phyloP scores from a whole-genome alignment of 495 filamentous ascomycete species.

The Penicillium paxilli region DNA sequence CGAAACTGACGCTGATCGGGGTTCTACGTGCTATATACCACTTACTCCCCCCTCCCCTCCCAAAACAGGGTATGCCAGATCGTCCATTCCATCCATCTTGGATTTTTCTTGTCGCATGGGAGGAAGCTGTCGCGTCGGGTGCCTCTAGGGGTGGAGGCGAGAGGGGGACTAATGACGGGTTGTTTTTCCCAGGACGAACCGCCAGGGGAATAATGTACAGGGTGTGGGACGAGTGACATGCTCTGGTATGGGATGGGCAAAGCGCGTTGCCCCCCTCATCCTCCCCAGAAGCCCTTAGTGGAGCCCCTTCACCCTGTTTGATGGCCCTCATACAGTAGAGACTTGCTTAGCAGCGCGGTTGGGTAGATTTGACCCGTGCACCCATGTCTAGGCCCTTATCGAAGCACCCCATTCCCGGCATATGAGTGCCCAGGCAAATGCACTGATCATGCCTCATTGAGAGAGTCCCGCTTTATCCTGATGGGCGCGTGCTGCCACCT shows the following conservation, averaged over 20 bases:
- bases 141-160: background rate
- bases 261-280: constrained; percentile 2
- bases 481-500: background rate
- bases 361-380: background rate
- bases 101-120: constrained; percentile 20
- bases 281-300: background rate
- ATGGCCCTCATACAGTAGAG: background rate
- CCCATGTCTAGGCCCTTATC: background rate
- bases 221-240: constrained; percentile 4
- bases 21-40: constrained; percentile 16
- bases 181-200: constrained; percentile 1
- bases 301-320: background rate
- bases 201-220: background rate
- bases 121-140: constrained; percentile 5
- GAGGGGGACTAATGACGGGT: background rate
- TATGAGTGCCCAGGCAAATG: background rate
- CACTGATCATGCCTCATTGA: constrained; percentile 1
- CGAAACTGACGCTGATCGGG: background rate
- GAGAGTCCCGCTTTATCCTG: background rate
- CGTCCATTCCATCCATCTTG: constrained; percentile 22
- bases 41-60: background rate
- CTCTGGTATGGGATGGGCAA: constrained; percentile 8
- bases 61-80: constrained; percentile 22
- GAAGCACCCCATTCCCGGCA: background rate
- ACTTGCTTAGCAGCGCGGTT: background rate